These are phyloP conservation scores for Naganishia cerealis DNA, from an alignment of 1,284 basidiomycete species.

Conservation along the genomic window DNA sequence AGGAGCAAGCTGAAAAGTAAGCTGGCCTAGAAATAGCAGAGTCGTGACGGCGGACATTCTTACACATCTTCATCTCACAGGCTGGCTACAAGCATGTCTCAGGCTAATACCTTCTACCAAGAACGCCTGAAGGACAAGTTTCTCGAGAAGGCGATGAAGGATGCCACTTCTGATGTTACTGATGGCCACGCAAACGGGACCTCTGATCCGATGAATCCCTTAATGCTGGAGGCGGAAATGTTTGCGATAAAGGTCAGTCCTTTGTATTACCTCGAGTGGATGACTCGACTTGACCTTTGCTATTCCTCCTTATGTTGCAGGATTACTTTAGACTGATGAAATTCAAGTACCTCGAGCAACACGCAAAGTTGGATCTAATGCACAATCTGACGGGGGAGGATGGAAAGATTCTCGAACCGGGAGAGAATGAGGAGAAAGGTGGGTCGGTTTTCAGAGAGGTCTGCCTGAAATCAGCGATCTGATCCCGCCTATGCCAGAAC, in stretches of 20 bases:
- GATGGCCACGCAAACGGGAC: slow-evolving; percentile 14
- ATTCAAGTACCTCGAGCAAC: slow-evolving; percentile 80
- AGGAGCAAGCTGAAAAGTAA: slow-evolving; percentile 25
- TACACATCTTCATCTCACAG: not conserved
- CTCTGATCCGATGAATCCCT: slow-evolving; percentile 47
- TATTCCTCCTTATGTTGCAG: slow-evolving; percentile 51
- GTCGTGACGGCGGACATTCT: not conserved
- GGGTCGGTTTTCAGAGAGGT: slow-evolving; percentile 29
- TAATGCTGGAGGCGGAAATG: slow-evolving; percentile 46
- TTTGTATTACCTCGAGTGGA: not conserved
- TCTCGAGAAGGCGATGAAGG: slow-evolving; percentile 33
- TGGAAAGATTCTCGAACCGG: slow-evolving; percentile 69
- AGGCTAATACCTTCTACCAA: slow-evolving; percentile 15
- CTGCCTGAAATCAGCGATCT: not conserved
- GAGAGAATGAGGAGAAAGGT: slow-evolving; percentile 66
- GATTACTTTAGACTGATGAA: slow-evolving; percentile 77
- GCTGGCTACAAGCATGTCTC: slow-evolving; percentile 13
- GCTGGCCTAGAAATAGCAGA: not conserved
- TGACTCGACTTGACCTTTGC: not conserved
- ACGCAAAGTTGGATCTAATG: slow-evolving; percentile 80
- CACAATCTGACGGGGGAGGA: slow-evolving; percentile 76
- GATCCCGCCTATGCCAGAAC: slow-evolving; percentile 11
- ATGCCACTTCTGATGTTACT: slow-evolving; percentile 35
- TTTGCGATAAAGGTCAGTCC: slow-evolving; percentile 46
- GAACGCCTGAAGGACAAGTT: slow-evolving; percentile 36